phyloP scores from a whole-genome alignment of 495 filamentous ascomycete species.

The Podospora bellae-mahoneyi region DNA sequence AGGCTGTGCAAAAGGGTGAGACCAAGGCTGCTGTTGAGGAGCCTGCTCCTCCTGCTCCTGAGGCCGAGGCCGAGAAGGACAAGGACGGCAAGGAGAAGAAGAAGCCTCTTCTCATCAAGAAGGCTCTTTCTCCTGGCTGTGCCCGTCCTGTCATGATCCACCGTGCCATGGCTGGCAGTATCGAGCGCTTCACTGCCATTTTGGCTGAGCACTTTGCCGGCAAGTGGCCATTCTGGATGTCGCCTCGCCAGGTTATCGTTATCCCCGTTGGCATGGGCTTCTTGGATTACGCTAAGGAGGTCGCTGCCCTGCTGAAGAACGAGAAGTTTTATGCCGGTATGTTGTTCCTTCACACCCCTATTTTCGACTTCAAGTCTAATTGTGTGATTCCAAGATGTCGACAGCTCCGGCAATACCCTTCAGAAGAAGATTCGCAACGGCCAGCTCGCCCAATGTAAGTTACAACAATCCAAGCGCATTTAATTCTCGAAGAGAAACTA shows the following conservation, averaged over 20 bases:
- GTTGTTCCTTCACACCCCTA: constrained; percentile 7
- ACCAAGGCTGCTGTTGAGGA: constrained; percentile 30
- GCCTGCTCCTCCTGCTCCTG: constrained; percentile 32
- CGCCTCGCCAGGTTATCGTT: constrained; percentile 85
- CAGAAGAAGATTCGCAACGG: constrained; percentile 92
- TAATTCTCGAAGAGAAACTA: constrained; percentile 10
- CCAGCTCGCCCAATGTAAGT: constrained; percentile 83
- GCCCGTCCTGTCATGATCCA: constrained; percentile 96
- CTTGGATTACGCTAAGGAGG: constrained; percentile 82
- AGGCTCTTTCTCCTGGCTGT: constrained; percentile 61
- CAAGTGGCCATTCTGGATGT: constrained; percentile 98
- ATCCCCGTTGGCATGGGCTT: constrained; percentile 84
- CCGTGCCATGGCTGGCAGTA: constrained; percentile 86
- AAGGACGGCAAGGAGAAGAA: constrained; percentile 35
- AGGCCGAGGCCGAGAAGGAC: constrained; percentile 35
- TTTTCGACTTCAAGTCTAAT: constrained; percentile 1
- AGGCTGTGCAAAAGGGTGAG: constrained; percentile 38
- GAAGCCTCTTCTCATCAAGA: constrained; percentile 39
- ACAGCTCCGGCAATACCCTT: constrained; percentile 86
- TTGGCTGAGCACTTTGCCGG: constrained; percentile 92
- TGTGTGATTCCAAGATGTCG: constrained; percentile 57
- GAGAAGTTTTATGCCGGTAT: constrained; percentile 51
- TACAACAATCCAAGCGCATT: neutral
- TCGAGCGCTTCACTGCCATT: constrained; percentile 94
- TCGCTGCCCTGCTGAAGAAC: constrained; percentile 58